These are phyloP conservation scores for Coemansia sp. DNA, from an alignment of 192 early-diverging fungal species.

Conservation along the genomic window DNA sequence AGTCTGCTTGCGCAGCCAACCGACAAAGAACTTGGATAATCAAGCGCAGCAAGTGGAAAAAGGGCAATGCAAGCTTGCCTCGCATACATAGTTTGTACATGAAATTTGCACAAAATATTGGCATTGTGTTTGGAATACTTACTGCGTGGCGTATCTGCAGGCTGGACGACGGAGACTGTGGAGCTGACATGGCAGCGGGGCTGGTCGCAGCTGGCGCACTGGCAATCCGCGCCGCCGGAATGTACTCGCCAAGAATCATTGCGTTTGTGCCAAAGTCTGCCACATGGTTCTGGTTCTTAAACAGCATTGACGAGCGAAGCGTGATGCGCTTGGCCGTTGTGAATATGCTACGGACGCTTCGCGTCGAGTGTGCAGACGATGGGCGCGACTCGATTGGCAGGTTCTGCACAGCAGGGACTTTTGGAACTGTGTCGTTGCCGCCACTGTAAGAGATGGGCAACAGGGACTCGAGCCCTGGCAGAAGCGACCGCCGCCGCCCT, in stretches of 20 bases:
- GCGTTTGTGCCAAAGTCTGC: slow-evolving; percentile 10
- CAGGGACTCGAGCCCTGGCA: slow-evolving; percentile 4
- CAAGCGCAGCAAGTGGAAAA: too few relatives aligned
- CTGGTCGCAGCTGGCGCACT: slow-evolving; percentile 1
- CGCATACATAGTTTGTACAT: neutral
- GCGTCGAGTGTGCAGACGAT: slow-evolving; percentile 31
- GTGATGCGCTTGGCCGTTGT: slow-evolving; percentile 40
- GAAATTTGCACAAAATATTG: neutral
- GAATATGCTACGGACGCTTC: slow-evolving; percentile 43
- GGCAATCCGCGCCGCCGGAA: neutral
- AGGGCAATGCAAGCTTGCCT: neutral
- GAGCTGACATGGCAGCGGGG: slow-evolving; percentile 4
- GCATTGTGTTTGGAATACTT: slow-evolving; percentile 18
- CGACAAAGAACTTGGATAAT: too few relatives aligned
- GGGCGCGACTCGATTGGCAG: slow-evolving; percentile 26
- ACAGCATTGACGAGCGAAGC: slow-evolving; percentile 35
- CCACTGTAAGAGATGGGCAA: neutral
- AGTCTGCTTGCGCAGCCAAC: too few relatives aligned
- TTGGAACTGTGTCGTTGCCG: neutral
- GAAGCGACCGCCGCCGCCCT: slow-evolving; percentile 4
- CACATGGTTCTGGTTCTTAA: slow-evolving; percentile 22
- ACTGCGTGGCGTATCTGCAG: slow-evolving; percentile 21
- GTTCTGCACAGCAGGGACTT: neutral
- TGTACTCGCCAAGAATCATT: slow-evolving; percentile 8
- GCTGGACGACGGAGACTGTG: slow-evolving; percentile 7